Base-by-base conservation (phyloP, 371 early-diverging fungal genomes). In the Capillidium heterosporum region DNA sequence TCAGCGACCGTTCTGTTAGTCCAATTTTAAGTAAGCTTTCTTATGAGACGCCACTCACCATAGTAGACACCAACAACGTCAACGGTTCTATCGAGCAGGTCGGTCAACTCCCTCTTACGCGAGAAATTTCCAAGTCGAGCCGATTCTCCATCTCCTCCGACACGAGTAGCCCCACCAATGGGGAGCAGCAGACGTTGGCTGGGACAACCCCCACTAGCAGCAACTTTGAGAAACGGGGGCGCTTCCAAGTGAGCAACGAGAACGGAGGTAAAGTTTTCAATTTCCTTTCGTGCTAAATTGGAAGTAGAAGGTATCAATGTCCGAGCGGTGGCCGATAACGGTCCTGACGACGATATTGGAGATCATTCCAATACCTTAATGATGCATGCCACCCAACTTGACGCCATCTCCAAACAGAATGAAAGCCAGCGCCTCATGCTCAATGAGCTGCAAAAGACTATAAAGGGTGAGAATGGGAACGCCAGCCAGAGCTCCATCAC, bases 171-270 rank as follows among this genome's bases (percentile, higher is more conserved):
- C 35, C 52, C 7, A n/a, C 40, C 2, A 51, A 51, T 39, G 17
- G 11, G 4, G 52, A 17, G 4, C 52, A 13, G 15, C 7, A 15
- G 7, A 15, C 23, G n/a, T 5, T 32, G 17, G 52, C 28, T 27
- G n/a, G 48, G 0, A 27, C 48, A 19, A 35, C 35, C 13, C 35
- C 35, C 13, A 35, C 35, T 13, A 35, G 35, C 35, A 27, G 35
- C 10, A 8, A 21, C 31, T 32, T 32, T 29, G 28, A 28, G 5
- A 51, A 32, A 21, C 31, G 52, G 2, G 52, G 52, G 4, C 19
- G 52, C 0, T 51, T 51, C 24, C 52, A 51, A 10, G 35, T 51
- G 17, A 51, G 52, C 28, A 32, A n/a, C 32, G 52, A 51, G 28
- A 28, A 21, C 27, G 31, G 31, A 49, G 49, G 49, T 26, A 48